Percentiles rank a stretch among this genome's conserved stretches.
Evolutionary conservation across 2,329 filamentous ascomycete species (phyloP).

Genomic region (Aquanectria penicillioides): DNA sequence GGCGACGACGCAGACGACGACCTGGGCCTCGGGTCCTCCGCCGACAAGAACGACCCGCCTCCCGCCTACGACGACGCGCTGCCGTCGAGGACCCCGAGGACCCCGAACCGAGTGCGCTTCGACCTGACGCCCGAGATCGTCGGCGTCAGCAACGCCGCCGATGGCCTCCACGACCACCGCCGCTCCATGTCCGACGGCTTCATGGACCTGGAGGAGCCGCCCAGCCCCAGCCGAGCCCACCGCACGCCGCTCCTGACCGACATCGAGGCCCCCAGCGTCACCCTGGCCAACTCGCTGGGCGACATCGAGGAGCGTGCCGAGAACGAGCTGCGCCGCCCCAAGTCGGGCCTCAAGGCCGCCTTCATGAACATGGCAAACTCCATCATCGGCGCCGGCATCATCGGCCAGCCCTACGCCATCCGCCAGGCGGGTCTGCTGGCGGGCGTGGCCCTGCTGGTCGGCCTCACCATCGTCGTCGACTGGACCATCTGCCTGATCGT

Average conservation of each 20-base stretch:
- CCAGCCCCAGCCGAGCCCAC: slow-evolving; percentile 60
- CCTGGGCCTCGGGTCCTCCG: slow-evolving; percentile 24
- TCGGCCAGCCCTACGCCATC: slow-evolving; percentile 94
- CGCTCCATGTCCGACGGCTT: slow-evolving; percentile 51
- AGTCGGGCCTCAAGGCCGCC: slow-evolving; percentile 84
- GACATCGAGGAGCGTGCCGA: slow-evolving; percentile 56
- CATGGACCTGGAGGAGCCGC: slow-evolving; percentile 57
- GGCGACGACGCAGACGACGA: slow-evolving; percentile 26
- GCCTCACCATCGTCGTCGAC: slow-evolving; percentile 85
- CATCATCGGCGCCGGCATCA: slow-evolving; percentile 84
- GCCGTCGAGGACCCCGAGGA: slow-evolving; percentile 44
- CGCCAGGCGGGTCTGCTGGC: slow-evolving; percentile 87
- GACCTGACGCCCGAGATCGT: slow-evolving; percentile 63
- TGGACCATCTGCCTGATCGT: slow-evolving; percentile 99
- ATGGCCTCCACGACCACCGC: slow-evolving; percentile 19
- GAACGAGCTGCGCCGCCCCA: slow-evolving; percentile 72
- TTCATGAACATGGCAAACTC: slow-evolving; percentile 99
- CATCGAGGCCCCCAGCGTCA: slow-evolving; percentile 81
- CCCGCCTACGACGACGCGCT: slow-evolving; percentile 22
- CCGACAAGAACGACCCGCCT: slow-evolving; percentile 27
- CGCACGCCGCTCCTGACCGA: slow-evolving; percentile 80
- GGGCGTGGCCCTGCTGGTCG: slow-evolving; percentile 80
- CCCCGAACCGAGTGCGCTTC: slow-evolving; percentile 80
- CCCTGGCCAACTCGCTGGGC: slow-evolving; percentile 69
- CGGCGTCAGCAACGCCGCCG: slow-evolving; percentile 37